phyloP scores from a whole-genome alignment of 768 basidiomycete species.

The Boletus speciosus region DNA sequence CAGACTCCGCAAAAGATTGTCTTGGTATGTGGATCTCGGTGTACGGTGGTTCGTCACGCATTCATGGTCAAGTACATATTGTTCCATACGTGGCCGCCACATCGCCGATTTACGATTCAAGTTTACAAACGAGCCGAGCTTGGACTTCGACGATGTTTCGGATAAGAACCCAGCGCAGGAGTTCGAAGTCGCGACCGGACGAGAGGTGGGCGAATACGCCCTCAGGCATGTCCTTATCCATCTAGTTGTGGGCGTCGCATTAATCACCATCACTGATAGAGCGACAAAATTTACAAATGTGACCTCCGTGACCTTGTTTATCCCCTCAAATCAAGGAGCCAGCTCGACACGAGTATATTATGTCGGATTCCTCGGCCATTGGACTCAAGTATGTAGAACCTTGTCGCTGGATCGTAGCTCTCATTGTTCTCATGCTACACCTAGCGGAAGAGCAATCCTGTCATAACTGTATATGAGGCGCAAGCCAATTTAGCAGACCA shows the following conservation, averaged over 20 bases:
- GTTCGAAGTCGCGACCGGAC: constrained; percentile 62
- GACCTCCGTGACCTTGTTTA: constrained; percentile 76
- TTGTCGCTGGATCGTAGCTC: not conserved
- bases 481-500: constrained; percentile 89
- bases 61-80: not conserved
- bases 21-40: constrained; percentile 48
- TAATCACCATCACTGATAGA: constrained; percentile 37
- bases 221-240: constrained; percentile 54
- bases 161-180: constrained; percentile 67
- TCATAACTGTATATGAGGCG: constrained; percentile 84
- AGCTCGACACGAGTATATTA: constrained; percentile 78
- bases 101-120: constrained; percentile 27
- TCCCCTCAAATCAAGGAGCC: constrained; percentile 77
- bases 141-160: constrained; percentile 77
- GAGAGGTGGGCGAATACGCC: constrained; percentile 82
- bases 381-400: constrained; percentile 58
- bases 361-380: constrained; percentile 79
- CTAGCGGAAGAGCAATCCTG: constrained; percentile 73
- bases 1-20: constrained; percentile 71
- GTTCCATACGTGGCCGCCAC: not conserved
- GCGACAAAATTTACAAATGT: constrained; percentile 83
- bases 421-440: constrained; percentile 1
- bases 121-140: constrained; percentile 73
- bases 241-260: not conserved
- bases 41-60: not conserved